phyloP scores from a whole-genome alignment of 768 basidiomycete genomes.

The Tricholoma terreum region DNA sequence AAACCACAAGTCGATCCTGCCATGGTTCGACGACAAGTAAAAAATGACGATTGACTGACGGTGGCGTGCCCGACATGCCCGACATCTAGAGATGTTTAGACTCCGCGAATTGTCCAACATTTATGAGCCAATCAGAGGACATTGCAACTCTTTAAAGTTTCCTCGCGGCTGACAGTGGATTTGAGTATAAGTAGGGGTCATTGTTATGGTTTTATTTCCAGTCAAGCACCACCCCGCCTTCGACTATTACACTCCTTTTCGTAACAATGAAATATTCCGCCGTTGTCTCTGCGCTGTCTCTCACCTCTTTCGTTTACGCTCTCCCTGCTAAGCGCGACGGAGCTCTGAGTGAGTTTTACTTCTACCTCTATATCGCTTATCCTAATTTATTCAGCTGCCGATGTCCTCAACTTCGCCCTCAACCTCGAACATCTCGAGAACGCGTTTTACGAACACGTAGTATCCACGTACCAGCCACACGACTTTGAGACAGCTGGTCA shows the following conservation, averaged over 20 bases:
- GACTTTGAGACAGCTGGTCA: slow-evolving; percentile 46
- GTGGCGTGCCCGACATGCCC: neutral
- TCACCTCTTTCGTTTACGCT: slow-evolving; percentile 1
- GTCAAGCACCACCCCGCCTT: slow-evolving; percentile 1
- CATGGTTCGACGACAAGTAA: no score
- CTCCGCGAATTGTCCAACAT: neutral
- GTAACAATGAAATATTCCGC: slow-evolving; percentile 11
- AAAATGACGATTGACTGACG: no score
- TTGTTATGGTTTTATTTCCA: neutral
- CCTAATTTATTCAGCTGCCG: slow-evolving; percentile 13
- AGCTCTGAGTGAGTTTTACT: neutral
- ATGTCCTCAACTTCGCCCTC: slow-evolving; percentile 42
- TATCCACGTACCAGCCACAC: slow-evolving; percentile 37
- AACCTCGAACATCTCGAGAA: slow-evolving; percentile 44
- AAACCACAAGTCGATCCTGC: no score
- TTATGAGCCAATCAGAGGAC: neutral
- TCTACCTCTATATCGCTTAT: neutral
- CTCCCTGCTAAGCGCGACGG: neutral
- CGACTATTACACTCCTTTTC: slow-evolving; percentile 3
- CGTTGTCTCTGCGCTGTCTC: slow-evolving; percentile 5
- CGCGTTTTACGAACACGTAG: slow-evolving; percentile 39
- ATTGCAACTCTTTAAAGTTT: no score
- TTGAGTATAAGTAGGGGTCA: neutral
- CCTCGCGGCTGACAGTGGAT: neutral
- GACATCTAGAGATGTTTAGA: neutral